Base-by-base conservation (phyloP, 148 eudicot genomes). In the Rhododendron mucronatum region DNA sequence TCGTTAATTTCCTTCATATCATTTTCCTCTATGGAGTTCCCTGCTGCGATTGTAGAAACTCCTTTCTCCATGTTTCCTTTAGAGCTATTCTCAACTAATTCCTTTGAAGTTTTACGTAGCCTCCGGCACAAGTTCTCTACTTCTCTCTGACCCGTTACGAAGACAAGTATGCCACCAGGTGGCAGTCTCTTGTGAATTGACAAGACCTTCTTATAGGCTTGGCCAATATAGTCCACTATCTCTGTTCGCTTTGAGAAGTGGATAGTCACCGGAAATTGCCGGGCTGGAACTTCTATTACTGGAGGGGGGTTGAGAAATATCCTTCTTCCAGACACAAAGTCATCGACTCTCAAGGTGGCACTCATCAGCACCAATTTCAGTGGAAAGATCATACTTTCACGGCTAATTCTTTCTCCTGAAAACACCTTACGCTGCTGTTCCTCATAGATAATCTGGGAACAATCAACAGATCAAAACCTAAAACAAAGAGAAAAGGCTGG, bases 141-240 rank as follows among this genome's bases (percentile, higher is more conserved):
- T 92, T 97, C 98, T 85, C 93, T 91, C 91, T 93, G 96, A 77
- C 99, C 98, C 37, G 98, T 97, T 65, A 94, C 96, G 87, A 97
- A 97, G 39, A 95, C 95, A 86, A 97, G 98, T 90, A 95, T 91
- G 85, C 98, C 99, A 83, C 99, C 98, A 85, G 95, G 91, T 86
- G 99, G 98, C 86, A 93, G 86, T 86, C 86, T 93, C 92, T 94
- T 97, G 95, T 97, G 99, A 91, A 95, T 97, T 65, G 94, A 84
- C 81, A 97, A 65, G 76, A 97, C 96, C 87, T 91, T 97, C 78
- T 91, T 97, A 88, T 91, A 94, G 71, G 99, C 98, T 91, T 93
- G 94, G 74, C 98, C 99, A 83, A 97, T 77, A 86, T 95, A 97
- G 87, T 97, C 95, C n/a, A 88, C 89, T 50, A 90, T 85, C 84